Conservation (phyloP, 768 basidiomycete genomes). For the Neoboletus brunneissimus region DNA sequence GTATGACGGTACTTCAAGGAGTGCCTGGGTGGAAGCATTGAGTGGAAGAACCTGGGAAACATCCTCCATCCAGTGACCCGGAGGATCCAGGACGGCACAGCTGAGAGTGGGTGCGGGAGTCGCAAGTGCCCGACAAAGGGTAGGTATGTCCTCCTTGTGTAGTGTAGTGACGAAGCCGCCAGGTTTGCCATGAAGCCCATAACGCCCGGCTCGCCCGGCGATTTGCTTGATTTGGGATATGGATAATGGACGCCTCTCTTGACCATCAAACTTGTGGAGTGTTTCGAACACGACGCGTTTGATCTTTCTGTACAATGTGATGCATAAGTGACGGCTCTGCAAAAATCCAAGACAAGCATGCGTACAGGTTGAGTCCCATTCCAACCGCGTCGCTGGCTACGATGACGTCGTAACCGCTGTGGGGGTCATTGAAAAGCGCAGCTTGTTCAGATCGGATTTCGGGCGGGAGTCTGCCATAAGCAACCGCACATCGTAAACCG, state of each 20-base stretch:
- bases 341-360: slow-evolving; percentile 1
- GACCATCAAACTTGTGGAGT: slow-evolving; percentile 64
- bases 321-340: background rate
- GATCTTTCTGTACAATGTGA: slow-evolving; percentile 65
- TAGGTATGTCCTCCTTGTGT: slow-evolving; percentile 55
- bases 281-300: slow-evolving; percentile 78
- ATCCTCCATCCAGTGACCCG: slow-evolving; percentile 20
- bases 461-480: slow-evolving; percentile 89
- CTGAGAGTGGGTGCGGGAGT: no score
- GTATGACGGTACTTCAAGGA: slow-evolving; percentile 50
- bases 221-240: slow-evolving; percentile 89
- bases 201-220: slow-evolving; percentile 91
- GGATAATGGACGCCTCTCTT: slow-evolving; percentile 45
- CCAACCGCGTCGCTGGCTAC: slow-evolving; percentile 95
- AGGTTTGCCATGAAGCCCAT: no score
- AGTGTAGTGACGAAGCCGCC: slow-evolving; percentile 77
- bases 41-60: slow-evolving; percentile 44
- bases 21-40: slow-evolving; percentile 36
- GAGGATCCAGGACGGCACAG: slow-evolving; percentile 47
- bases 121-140: slow-evolving; percentile 58
- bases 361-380: slow-evolving; percentile 96
- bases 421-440: slow-evolving; percentile 80
- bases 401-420: slow-evolving; percentile 83
- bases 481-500: slow-evolving; percentile 81
- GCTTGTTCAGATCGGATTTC: slow-evolving; percentile 93